Conservation (phyloP, 2,329 filamentous ascomycete species). For the Aspergillus fijiensis region DNA sequence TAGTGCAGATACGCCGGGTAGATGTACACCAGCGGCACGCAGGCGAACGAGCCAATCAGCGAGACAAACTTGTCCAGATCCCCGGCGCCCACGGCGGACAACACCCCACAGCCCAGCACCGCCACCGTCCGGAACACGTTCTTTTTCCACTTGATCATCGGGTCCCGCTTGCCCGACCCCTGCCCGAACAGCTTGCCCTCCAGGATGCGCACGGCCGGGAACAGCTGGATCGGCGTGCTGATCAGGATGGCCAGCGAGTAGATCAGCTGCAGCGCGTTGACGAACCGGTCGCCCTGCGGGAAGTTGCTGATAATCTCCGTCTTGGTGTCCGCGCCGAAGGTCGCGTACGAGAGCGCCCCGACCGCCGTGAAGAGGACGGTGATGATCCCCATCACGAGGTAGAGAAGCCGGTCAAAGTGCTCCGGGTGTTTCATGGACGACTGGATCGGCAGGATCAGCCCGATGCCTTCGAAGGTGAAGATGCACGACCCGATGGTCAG, state of each 20-base stretch:
- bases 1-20: constrained; percentile 80
- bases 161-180: constrained; percentile 89
- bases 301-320: constrained; percentile 94
- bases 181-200: constrained; percentile 87
- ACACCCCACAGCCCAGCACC: constrained; percentile 76
- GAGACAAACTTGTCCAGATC: constrained; percentile 95
- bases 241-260: constrained; percentile 91
- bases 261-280: constrained; percentile 91
- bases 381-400: constrained; percentile 88
- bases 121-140: constrained; percentile 89
- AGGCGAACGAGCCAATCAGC: constrained; percentile 92
- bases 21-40: constrained; percentile 91
- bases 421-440: constrained; percentile 87
- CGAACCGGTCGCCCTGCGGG: constrained; percentile 85
- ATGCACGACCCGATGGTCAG: constrained; percentile 96
- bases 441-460: constrained; percentile 93
- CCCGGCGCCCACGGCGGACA: constrained; percentile 86
- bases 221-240: constrained; percentile 90
- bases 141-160: constrained; percentile 98
- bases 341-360: constrained; percentile 88
- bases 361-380: constrained; percentile 84
- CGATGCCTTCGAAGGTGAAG: constrained; percentile 96
- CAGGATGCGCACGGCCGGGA: constrained; percentile 91
- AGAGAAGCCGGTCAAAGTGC: constrained; percentile 84
- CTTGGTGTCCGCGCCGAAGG: constrained; percentile 88